Evolutionary conservation across 768 basidiomycete genomes (phyloP).

Genomic region (Leccinum aurantiacum): DNA sequence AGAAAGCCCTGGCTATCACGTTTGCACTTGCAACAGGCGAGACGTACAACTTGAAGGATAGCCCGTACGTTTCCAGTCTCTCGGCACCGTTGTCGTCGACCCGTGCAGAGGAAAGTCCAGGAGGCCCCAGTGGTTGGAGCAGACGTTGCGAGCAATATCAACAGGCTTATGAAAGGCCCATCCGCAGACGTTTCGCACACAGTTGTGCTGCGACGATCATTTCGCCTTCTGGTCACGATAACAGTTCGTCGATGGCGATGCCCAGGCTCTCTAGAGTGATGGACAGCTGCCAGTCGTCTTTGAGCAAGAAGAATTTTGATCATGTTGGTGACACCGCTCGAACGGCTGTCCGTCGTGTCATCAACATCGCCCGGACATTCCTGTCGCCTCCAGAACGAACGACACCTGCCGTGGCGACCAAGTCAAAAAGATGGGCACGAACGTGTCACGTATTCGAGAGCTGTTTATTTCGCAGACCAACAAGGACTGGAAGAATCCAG

Average conservation of each 20-base stretch:
- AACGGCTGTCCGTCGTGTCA: neutral
- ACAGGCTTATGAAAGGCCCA: no score
- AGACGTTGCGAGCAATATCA: no score
- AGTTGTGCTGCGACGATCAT: neutral
- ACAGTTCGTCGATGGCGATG: neutral
- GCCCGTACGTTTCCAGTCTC: no score
- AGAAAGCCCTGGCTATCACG: neutral
- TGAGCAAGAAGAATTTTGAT: neutral
- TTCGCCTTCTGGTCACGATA: neutral
- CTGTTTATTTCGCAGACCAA: slow-evolving; percentile 7
- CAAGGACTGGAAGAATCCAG: neutral
- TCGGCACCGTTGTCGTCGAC: no score
- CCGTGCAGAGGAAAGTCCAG: no score
- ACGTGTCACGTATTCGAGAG: neutral
- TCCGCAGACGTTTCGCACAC: neutral
- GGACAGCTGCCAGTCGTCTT: neutral
- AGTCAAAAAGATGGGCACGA: neutral
- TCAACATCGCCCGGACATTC: neutral
- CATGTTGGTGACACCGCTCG: neutral
- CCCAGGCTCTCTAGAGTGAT: neutral
- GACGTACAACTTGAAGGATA: no score
- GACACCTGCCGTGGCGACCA: neutral
- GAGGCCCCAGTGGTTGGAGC: no score
- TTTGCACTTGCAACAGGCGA: no score
- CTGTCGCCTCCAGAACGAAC: neutral